Base-by-base conservation (phyloP, 176 grass and related monocot genomes). In the Oropetium thomaeum region DNA sequence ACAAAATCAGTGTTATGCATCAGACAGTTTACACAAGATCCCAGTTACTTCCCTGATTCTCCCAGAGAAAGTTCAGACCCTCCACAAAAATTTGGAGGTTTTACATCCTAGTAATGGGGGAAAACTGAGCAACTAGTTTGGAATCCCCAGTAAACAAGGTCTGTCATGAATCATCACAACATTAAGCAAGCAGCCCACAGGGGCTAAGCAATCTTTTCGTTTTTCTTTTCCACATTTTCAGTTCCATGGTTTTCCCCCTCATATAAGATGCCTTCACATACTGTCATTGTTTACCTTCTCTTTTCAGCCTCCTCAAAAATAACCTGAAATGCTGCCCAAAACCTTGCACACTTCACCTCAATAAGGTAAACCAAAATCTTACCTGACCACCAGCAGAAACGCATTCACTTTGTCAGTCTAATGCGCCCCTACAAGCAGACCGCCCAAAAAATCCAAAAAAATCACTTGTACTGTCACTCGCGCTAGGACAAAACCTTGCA, bases 61-160 rank as follows among this genome's bases (percentile, higher is more conserved):
- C 62, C 1, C 30, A 77, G 76, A 82, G 23, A 34, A n/a, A 82
- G 81, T 75, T 80, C n/a, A 88, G 62, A 62, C 69, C 86, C 81
- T 79, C 86, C 85, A 34, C 73, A 0, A 87, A 87, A 87, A 87
- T 52, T 26, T 60, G 85, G 79, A 87, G 85, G 85, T 60, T 28
- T 87, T 69, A 82, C 79, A 87, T 78, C 79, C 73, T 57, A 54
- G 69, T 8, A 38, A 5, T 19, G 30, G 66, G 66, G 66, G 28
- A 43, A 70, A 58, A 70, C 43, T 29, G 8, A 63, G 17, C 43
- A 45, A 54, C n/a, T 3, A 20, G 43, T 45, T 49, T 12, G 27
- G 28, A 43, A 8, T 10, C 51, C 49, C 51, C 38, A 28, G 39
- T 60, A 63, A 31, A 65, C 13, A 49, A 48, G 45, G 29, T 10